Evolutionary conservation across 306 rosid species (phyloP).

Genomic region (Cyamopsis tetragonoloba): DNA sequence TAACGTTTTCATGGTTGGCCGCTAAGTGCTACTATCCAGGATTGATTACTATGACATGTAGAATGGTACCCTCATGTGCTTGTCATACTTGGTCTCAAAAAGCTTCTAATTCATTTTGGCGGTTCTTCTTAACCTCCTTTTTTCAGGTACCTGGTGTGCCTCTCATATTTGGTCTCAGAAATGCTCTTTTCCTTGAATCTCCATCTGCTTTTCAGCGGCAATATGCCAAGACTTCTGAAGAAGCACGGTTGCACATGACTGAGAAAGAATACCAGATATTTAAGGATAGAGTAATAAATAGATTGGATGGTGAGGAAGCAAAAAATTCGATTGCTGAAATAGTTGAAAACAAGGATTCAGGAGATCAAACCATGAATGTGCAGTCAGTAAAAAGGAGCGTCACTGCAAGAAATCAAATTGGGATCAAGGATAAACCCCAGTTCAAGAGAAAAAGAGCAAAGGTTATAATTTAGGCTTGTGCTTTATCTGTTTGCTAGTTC

Average conservation of each 20-base stretch:
- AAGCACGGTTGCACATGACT: constrained; percentile 56
- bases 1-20: no score
- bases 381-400: constrained; percentile 24
- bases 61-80: no score
- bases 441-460: constrained; percentile 82
- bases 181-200: constrained; percentile 64
- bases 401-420: constrained; percentile 25
- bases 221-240: constrained; percentile 57
- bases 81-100: no score
- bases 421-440: constrained; percentile 57
- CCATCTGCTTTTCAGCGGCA: constrained; percentile 56
- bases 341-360: constrained; percentile 31
- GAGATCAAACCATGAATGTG: constrained; percentile 29
- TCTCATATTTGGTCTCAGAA: constrained; percentile 61
- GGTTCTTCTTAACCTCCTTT: constrained; percentile 11
- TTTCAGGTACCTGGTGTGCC: constrained; percentile 86
- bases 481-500: neutral
- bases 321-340: constrained; percentile 27
- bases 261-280: constrained; percentile 40
- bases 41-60: no score
- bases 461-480: constrained; percentile 34
- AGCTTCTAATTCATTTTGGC: no score
- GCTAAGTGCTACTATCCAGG: no score
- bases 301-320: constrained; percentile 25
- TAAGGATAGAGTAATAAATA: constrained; percentile 22